Conservation (phyloP, 805 yeast genomes). For the Wickerhamomyces xylosicus region DNA sequence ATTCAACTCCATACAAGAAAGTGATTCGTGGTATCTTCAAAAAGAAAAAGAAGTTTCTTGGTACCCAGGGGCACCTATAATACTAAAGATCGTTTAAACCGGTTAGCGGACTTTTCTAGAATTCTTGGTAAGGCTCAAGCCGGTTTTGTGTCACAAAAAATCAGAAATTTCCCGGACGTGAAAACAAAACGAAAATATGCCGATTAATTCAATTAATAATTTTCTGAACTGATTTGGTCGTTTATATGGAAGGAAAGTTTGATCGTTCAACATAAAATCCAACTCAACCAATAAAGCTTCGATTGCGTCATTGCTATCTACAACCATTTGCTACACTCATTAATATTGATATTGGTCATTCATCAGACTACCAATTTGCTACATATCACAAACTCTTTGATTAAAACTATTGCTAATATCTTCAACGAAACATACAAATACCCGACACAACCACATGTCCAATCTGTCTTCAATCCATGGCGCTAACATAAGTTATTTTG, state of each 20-base stretch:
- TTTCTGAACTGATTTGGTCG: not conserved
- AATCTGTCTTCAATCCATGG: not conserved
- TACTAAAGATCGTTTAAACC: not conserved
- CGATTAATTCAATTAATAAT: not conserved
- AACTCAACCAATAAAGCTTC: too few relatives aligned
- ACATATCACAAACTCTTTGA: too few relatives aligned
- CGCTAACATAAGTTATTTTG: not conserved
- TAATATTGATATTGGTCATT: too few relatives aligned
- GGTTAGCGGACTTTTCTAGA: not conserved
- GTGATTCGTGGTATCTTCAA: conserved; percentile 22
- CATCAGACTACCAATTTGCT: too few relatives aligned
- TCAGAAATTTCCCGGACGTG: not conserved
- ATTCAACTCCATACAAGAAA: conserved; percentile 22
- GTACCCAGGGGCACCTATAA: not conserved
- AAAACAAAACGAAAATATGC: not conserved
- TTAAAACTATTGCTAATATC: not conserved
- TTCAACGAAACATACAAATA: not conserved
- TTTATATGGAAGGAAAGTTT: too few relatives aligned
- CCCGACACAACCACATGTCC: not conserved
- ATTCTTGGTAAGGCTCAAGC: not conserved
- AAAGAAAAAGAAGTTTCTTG: conserved; percentile 16
- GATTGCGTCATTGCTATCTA: too few relatives aligned
- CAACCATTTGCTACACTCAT: too few relatives aligned
- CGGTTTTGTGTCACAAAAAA: not conserved
- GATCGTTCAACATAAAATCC: too few relatives aligned